phyloP scores from a whole-genome alignment of 306 rosid genomes.

The Biancaea sappan region DNA sequence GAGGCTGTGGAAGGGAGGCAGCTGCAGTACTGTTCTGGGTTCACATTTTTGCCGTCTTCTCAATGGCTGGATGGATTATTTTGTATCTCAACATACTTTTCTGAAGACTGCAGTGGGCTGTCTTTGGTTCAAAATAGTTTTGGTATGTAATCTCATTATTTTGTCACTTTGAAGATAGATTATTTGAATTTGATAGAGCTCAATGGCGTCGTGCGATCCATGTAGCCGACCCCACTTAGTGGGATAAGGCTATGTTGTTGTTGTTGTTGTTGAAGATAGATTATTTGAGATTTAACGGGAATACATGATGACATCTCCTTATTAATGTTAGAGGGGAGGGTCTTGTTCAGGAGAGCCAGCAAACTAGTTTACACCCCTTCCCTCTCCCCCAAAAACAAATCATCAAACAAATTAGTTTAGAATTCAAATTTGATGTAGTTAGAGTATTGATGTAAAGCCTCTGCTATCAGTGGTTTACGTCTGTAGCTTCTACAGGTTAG shows the following conservation, averaged over 20 bases:
- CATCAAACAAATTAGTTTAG: no score
- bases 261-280: constrained; percentile 26
- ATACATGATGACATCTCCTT: neutral
- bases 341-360: neutral
- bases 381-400: no score
- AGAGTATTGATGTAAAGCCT: neutral
- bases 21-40: constrained; percentile 97
- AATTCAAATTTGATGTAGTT: neutral
- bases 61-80: constrained; percentile 93
- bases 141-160: constrained; percentile 19
- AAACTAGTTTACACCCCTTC: neutral
- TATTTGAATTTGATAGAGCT: no score
- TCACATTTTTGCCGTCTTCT: constrained; percentile 85
- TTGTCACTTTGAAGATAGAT: constrained; percentile 28
- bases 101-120: constrained; percentile 38
- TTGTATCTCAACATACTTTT: constrained; percentile 76
- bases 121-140: constrained; percentile 9
- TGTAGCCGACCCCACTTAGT: no score
- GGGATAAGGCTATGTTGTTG: no score
- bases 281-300: neutral
- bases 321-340: constrained; percentile 19
- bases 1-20: constrained; percentile 96
- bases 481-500: neutral
- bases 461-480: neutral
- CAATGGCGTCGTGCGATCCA: no score